Percentiles rank a stretch among this genome's conserved stretches.
Evolutionary conservation across 305 asterid species (phyloP).

Genomic region (Fraxinus angustifolia): DNA sequence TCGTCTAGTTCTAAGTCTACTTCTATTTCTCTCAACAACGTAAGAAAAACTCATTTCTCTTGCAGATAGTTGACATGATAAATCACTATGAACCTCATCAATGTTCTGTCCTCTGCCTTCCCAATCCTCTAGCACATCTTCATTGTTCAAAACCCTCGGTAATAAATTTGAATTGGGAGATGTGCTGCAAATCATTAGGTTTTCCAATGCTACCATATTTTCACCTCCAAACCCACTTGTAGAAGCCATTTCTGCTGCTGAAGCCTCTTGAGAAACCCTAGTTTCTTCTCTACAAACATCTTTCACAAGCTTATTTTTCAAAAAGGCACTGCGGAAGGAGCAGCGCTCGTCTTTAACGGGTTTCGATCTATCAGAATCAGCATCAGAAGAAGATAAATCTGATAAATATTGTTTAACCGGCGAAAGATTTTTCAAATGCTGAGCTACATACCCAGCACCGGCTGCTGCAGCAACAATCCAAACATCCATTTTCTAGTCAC

Average conservation of each 20-base stretch:
- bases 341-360: neutral
- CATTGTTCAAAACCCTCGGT: constrained; percentile 16
- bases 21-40: constrained; percentile 44
- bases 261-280: neutral
- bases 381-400: constrained; percentile 23
- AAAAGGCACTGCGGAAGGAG: neutral
- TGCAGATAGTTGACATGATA: constrained; percentile 31
- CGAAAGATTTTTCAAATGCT: constrained; percentile 37
- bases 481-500: constrained; percentile 32
- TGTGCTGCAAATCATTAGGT: constrained; percentile 11
- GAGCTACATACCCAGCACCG: constrained; percentile 41
- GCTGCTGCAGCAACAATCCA: constrained; percentile 46
- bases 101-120: constrained; percentile 24
- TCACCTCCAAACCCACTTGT: neutral
- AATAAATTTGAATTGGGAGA: constrained; percentile 20
- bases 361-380: neutral
- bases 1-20: constrained; percentile 49
- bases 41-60: constrained; percentile 42
- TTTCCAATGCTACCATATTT: neutral
- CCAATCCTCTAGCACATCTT: constrained; percentile 29
- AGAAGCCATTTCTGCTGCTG: neutral
- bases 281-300: neutral
- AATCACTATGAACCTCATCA: constrained; percentile 29
- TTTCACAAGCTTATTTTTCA: neutral
- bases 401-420: constrained; percentile 14